Evolutionary conservation across 2,329 filamentous ascomycete species (phyloP).

Genomic region (Fusarium algeriense): DNA sequence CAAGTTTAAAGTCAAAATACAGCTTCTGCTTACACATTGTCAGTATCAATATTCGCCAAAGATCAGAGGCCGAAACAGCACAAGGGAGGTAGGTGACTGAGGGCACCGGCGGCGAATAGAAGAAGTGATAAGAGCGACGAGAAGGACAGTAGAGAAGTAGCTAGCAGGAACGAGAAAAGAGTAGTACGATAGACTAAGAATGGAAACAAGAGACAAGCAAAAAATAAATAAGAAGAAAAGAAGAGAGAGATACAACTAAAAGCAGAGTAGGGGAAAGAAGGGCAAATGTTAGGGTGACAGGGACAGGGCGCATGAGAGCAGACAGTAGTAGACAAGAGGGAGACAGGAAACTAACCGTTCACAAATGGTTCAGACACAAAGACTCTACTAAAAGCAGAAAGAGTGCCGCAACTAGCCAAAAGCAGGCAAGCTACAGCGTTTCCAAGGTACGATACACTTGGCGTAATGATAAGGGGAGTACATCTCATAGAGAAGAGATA

Average conservation of each 20-base stretch:
- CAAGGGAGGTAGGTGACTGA: neutral
- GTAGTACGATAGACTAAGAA: no score
- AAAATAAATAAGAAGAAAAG: no score
- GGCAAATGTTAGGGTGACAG: no score
- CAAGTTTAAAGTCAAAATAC: neutral
- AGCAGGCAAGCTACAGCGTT: neutral
- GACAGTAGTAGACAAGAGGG: no score
- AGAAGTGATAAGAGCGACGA: neutral
- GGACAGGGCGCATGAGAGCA: rapidly evolving
- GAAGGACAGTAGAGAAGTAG: neutral
- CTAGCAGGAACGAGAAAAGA: neutral
- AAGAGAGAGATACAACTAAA: no score
- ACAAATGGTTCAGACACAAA: neutral
- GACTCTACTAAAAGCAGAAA: neutral
- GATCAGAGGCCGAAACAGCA: neutral
- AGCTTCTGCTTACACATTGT: neutral
- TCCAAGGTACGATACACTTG: neutral
- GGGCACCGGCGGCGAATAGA: neutral
- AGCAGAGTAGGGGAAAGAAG: neutral
- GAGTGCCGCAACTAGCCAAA: neutral
- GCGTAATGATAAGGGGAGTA: neutral
- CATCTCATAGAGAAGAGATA: neutral
- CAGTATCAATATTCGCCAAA: neutral
- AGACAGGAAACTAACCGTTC: neutral
- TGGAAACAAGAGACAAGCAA: no score